These are phyloP conservation scores for Suhomyces pyralidae DNA, from an alignment of 805 yeast species.

Conservation along the genomic window DNA sequence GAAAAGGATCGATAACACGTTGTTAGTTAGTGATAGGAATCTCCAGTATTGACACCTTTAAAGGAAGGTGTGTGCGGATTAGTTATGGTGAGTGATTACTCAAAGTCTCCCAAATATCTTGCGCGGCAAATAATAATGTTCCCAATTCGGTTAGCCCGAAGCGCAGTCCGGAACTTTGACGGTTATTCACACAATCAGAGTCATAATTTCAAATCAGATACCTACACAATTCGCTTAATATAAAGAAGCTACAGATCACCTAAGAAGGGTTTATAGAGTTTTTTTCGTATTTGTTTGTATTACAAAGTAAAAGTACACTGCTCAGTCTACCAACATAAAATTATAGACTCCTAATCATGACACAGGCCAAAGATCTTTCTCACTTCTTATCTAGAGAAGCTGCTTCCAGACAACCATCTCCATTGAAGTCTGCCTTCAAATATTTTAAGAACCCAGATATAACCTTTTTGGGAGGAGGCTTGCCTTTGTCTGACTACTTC, in stretches of 20 bases:
- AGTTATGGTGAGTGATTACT: background rate
- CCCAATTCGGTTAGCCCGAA: background rate
- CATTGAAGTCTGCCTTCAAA: slow-evolving; percentile 80
- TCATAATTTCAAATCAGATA: background rate
- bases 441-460: slow-evolving; percentile 71
- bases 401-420: slow-evolving; percentile 68
- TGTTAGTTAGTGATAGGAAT: background rate
- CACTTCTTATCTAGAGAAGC: slow-evolving; percentile 80
- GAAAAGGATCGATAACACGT: background rate
- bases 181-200: background rate
- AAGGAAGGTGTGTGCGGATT: background rate
- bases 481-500: slow-evolving; percentile 87
- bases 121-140: background rate
- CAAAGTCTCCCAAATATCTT: background rate
- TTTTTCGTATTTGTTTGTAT: background rate
- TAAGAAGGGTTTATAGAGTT: background rate
- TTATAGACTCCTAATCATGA: slow-evolving; percentile 10
- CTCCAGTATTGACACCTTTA: background rate
- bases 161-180: background rate
- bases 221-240: background rate
- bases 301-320: background rate
- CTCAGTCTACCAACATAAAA: background rate
- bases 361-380: slow-evolving; percentile 62
- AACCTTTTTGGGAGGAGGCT: slow-evolving; percentile 92
- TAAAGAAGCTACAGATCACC: background rate